Evolutionary conservation across 169 alveolate genomes (phyloP), one percentile per base, ranked within the genome.

Genomic region (Neospora caninum): DNA sequence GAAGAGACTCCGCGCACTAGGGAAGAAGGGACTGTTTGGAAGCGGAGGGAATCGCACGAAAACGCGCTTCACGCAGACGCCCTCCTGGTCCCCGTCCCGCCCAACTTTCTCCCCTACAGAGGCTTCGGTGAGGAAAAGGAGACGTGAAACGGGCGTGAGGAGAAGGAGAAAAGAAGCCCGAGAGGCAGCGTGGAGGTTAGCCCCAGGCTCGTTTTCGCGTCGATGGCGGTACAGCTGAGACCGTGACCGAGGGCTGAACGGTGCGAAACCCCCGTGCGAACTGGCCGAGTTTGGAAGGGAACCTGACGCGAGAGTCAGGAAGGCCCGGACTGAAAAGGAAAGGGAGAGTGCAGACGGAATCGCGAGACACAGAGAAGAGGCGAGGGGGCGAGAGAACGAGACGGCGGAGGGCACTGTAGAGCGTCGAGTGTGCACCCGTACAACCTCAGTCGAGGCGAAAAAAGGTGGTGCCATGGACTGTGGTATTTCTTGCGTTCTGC

Each of bases 91-190:
- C 94, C 94, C 13, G 67, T 92, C 41, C 83, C 82, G 36, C 87
- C 91, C 25, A 92, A 92, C 42, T 78, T 92, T n/a, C 82, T 92
- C 18, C 94, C 94, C 80, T 92, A 92, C 73, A 42, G 94, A 38
- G 94, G 94, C 31, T 80, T 92, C 69, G 80, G 94, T 92, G 45
- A 78, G 92, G 16, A 78, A 25, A 29, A 0, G 9, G 82, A 49
- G 22, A 49, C 4, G 58, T 13, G 13, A 13, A 49, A 13, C 58
- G 58, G 13, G 58, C 22, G n/a, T n/a, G n/a, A n/a, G n/a, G n/a
- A n/a, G n/a, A n/a, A n/a, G n/a, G n/a, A n/a, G n/a, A n/a, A n/a
- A n/a, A n/a, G n/a, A n/a, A n/a, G n/a, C n/a, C n/a, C n/a, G n/a
- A n/a, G n/a, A n/a, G n/a, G n/a, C n/a, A n/a, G n/a, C n/a, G n/a